A percentile compares a stretch with the other conserved stretches of the same genome.
These are phyloP conservation scores for Globisporangium apiculatum DNA, from an alignment of 352 stramenopile species.

Conservation along the genomic window DNA sequence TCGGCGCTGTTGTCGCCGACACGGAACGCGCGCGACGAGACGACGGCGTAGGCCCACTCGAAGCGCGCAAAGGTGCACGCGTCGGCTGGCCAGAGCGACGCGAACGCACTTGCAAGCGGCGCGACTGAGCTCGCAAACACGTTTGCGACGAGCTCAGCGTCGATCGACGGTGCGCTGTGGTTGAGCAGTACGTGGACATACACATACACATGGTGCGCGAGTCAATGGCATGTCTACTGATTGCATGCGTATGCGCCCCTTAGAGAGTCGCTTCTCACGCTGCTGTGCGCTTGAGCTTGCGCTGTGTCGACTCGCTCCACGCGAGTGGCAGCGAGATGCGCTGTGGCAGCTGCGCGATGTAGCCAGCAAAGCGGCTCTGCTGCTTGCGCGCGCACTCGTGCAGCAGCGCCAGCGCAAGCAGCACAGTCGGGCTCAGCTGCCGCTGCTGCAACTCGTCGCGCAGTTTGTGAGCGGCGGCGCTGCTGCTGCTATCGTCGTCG, in stretches of 20 bases:
- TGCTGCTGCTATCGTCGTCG: not conserved
- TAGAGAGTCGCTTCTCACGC: slow-evolving; percentile 17
- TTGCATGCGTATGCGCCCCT: no score
- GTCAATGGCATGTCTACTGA: no score
- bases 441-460: slow-evolving; percentile 16
- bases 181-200: not conserved
- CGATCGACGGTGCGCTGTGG: slow-evolving; percentile 35
- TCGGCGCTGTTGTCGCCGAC: slow-evolving; percentile 21
- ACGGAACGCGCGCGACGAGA: slow-evolving; percentile 61
- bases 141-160: slow-evolving; percentile 46
- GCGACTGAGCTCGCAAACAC: slow-evolving; percentile 31
- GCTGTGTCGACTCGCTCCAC: slow-evolving; percentile 23
- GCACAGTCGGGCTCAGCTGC: slow-evolving; percentile 38
- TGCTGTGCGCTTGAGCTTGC: slow-evolving; percentile 40
- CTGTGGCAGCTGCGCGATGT: slow-evolving; percentile 50
- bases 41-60: slow-evolving; percentile 56
- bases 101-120: slow-evolving; percentile 29
- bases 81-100: slow-evolving; percentile 29
- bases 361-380: slow-evolving; percentile 41
- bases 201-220: not conserved
- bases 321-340: slow-evolving; percentile 40
- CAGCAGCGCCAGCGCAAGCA: slow-evolving; percentile 41
- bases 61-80: slow-evolving; percentile 36
- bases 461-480: slow-evolving; percentile 12
- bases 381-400: slow-evolving; percentile 25